phyloP scores from a whole-genome alignment of 2,329 filamentous ascomycete species.

The Bipolaris bicolor region DNA sequence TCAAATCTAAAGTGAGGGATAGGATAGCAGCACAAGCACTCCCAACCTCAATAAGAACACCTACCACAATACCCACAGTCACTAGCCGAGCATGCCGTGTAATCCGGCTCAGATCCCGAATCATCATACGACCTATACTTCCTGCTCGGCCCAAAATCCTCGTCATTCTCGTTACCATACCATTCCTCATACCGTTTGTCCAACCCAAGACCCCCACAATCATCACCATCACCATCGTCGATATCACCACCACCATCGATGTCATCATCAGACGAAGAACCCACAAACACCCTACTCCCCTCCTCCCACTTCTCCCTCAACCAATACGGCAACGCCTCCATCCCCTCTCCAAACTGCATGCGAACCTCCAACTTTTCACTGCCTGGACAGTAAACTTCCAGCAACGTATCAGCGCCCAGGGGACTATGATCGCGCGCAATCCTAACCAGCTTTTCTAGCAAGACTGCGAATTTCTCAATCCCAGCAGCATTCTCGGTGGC shows the following conservation, averaged over 20 bases:
- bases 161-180: not conserved
- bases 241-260: too few species aligned
- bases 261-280: not conserved
- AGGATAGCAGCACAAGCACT: not conserved
- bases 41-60: slow-evolving; percentile 34
- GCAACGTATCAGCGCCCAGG: slow-evolving; percentile 7
- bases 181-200: too few species aligned
- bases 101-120: slow-evolving; percentile 36
- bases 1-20: not conserved
- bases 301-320: slow-evolving; percentile 19
- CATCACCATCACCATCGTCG: too few species aligned
- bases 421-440: slow-evolving; percentile 26
- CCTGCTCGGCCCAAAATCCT: not conserved
- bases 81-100: slow-evolving; percentile 45
- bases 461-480: slow-evolving; percentile 33
- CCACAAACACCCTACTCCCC: not conserved
- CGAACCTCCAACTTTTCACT: slow-evolving; percentile 46
- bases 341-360: slow-evolving; percentile 32
- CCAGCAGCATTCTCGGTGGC: slow-evolving; percentile 47
- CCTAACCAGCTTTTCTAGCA: slow-evolving; percentile 42
- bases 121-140: not conserved
- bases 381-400: slow-evolving; percentile 47
- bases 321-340: slow-evolving; percentile 28
- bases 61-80: slow-evolving; percentile 49
- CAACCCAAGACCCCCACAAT: too few species aligned